phyloP scores from a whole-genome alignment of 176 grass and related monocot genomes.

The Aegilops speltoides region DNA sequence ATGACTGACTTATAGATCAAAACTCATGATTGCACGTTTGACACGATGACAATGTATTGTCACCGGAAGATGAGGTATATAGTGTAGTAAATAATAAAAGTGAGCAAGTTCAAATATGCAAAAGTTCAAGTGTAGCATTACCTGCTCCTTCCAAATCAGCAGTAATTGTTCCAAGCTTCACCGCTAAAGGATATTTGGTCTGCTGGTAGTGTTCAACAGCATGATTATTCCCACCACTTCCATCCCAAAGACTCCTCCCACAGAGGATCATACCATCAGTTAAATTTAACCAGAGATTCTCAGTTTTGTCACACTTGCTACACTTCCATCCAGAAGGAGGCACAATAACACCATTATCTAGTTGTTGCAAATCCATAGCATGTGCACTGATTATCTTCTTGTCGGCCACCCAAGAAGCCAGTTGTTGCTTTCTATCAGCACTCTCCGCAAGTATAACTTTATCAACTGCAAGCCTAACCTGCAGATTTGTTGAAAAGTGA shows the following conservation, averaged over 20 bases:
- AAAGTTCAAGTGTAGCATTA: slow-evolving; percentile 61
- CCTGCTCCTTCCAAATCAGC: slow-evolving; percentile 86
- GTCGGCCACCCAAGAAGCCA: slow-evolving; percentile 89
- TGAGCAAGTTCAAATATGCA: background rate
- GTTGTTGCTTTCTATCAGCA: slow-evolving; percentile 73
- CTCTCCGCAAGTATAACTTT: slow-evolving; percentile 85
- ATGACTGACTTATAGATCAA: background rate
- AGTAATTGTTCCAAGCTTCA: slow-evolving; percentile 94
- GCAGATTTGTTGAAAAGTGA: slow-evolving; percentile 21
- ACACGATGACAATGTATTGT: background rate
- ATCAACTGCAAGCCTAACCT: slow-evolving; percentile 94
- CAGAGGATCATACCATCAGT: slow-evolving; percentile 93
- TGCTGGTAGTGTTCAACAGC: slow-evolving; percentile 85
- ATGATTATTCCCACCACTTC: slow-evolving; percentile 95
- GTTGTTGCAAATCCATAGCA: slow-evolving; percentile 82
- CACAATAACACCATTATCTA: slow-evolving; percentile 83
- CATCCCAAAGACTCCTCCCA: slow-evolving; percentile 87
- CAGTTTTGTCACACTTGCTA: slow-evolving; percentile 91
- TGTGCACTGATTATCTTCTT: slow-evolving; percentile 80
- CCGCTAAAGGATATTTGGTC: slow-evolving; percentile 89
- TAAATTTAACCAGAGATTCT: slow-evolving; percentile 99
- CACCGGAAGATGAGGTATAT: background rate
- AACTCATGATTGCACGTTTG: background rate
- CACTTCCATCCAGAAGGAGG: slow-evolving; percentile 95
- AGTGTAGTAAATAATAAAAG: background rate